A percentile compares a stretch with the other conserved stretches of the same genome.
Evolutionary conservation across 2,329 filamentous ascomycete genomes (phyloP).

Genomic region (Pseudogymnoascus pannorum): DNA sequence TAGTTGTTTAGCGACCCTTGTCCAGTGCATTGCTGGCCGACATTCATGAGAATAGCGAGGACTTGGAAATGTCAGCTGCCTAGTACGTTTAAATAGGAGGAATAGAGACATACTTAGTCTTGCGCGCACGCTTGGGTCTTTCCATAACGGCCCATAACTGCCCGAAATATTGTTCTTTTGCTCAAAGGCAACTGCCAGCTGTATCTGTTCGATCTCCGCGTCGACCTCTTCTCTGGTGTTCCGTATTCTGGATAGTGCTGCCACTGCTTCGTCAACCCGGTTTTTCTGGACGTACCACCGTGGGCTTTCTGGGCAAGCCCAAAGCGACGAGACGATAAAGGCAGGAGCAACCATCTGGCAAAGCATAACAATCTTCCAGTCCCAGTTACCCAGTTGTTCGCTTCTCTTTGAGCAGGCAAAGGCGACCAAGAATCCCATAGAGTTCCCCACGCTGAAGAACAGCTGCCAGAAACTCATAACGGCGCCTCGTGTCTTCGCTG

Average conservation of each 20-base stretch:
- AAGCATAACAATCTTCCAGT: constrained; percentile 49
- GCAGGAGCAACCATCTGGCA: constrained; percentile 46
- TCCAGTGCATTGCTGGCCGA: constrained; percentile 48
- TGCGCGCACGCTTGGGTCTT: constrained; percentile 47
- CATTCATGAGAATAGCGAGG: constrained; percentile 46
- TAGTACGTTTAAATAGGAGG: not conserved
- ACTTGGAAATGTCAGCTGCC: constrained; percentile 13
- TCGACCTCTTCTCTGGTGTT: constrained; percentile 38
- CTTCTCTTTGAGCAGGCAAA: constrained; percentile 43
- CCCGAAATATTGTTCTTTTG: constrained; percentile 44
- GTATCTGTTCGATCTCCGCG: constrained; percentile 43
- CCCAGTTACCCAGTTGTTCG: constrained; percentile 42
- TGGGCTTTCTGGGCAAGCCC: constrained; percentile 41
- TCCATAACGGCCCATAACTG: constrained; percentile 47
- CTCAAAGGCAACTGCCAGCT: constrained; percentile 49
- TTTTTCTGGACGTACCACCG: constrained; percentile 49
- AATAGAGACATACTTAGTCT: constrained; percentile 31
- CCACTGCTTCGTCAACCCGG: constrained; percentile 46
- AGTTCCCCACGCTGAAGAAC: constrained; percentile 48
- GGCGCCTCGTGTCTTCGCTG: constrained; percentile 44
- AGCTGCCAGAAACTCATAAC: constrained; percentile 54
- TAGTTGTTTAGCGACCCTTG: constrained; percentile 50
- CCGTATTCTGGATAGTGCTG: constrained; percentile 40
- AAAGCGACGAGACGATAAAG: constrained; percentile 37
- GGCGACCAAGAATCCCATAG: constrained; percentile 48